Conservation (phyloP, 495 filamentous ascomycete genomes). For the Trichoderma gamsii region DNA sequence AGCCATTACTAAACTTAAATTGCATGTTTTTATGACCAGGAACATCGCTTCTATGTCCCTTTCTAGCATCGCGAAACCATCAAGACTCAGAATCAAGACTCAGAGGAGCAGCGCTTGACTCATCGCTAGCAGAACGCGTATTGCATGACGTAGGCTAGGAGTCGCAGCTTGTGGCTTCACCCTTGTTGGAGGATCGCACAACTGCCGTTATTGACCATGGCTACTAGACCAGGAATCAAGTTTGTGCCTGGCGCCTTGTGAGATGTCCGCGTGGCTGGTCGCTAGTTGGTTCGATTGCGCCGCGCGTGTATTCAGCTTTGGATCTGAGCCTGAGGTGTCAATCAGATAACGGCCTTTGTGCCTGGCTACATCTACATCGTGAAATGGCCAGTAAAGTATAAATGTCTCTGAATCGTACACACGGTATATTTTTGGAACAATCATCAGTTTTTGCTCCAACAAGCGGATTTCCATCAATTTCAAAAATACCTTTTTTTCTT, state of each 20-base stretch:
- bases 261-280: background rate
- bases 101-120: no score
- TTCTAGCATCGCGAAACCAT: no score
- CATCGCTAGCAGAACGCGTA: background rate
- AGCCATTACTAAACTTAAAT: no score
- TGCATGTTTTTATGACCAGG: no score
- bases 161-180: background rate
- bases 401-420: background rate
- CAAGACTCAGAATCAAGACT: no score
- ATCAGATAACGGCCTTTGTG: no score
- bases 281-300: background rate
- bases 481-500: no score
- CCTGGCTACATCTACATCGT: no score
- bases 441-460: no score
- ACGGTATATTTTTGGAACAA: no score
- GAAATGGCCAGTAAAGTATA: background rate
- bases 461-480: background rate
- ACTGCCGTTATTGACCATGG: background rate
- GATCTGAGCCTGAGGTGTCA: background rate
- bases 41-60: no score
- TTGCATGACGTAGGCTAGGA: background rate
- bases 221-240: background rate
- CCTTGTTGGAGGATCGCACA: background rate
- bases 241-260: slow-evolving; percentile 2
- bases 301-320: background rate